Base-by-base conservation (phyloP, 2,329 filamentous ascomycete genomes). In the Scedosporium minutisporum region DNA sequence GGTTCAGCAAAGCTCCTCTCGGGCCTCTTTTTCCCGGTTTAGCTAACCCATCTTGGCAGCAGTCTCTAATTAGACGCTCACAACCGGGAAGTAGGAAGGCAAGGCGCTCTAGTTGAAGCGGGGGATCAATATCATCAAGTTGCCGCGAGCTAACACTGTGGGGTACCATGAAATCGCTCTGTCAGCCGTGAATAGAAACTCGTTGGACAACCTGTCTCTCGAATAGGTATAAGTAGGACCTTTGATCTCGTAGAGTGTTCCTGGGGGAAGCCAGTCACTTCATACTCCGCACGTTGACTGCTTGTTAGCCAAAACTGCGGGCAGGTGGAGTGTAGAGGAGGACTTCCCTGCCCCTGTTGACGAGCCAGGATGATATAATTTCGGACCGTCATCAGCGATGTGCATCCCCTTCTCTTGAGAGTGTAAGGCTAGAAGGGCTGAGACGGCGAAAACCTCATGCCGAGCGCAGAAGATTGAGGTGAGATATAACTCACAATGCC, bases 211-310 rank as follows among this genome's bases (percentile, higher is more conserved):
- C 78, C 60, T 75, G 71, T 1, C 78, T 68, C 60, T 68, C 72
- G 68, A 76, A 78, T 61, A 70, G 5, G 73, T 38, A 60, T 76
- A 77, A 0, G 71, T 74, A 2, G 68, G 71, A 4, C 75, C 73
- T 38, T 72, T 71, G 0, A 72, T 76, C 64, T 78, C 74, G 44
- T 63, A 76, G 68, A 0, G 73, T 76, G 41, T 55, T 55, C 51
- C 23, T 55, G 16, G 14, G 14, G 51, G 51, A 7, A 1, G 51
- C 51, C 18, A 14, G 6, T 55, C 23, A 23, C 51, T 55, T 55
- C 51, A 66, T 65, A 46, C 69, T 66, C 27, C 71, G 71, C 9
- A 63, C 66, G 6, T 71, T 69, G 5, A 69, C 62, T 14, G 70
- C 71, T 4, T 71, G 64, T 2, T 68, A 67, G n/a, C 66, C 68